Conservation (phyloP, 768 basidiomycete genomes). For the Podaxis pistillaris region DNA sequence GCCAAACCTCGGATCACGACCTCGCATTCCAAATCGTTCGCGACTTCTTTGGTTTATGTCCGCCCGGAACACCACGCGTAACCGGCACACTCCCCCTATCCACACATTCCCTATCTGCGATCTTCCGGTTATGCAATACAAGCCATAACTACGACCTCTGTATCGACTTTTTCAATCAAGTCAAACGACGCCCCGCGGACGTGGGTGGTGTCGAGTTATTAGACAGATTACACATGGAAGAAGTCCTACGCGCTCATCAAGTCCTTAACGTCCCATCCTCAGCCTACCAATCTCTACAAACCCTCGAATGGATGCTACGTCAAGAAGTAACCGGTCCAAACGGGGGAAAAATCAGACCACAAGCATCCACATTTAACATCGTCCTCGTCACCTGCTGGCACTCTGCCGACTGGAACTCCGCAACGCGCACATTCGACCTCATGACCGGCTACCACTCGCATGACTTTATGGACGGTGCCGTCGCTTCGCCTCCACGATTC, state of each 20-base stretch:
- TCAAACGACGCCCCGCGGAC: conserved; percentile 46
- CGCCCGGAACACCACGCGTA: conserved; percentile 37
- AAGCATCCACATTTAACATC: conserved; percentile 54
- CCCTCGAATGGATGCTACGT: conserved; percentile 68
- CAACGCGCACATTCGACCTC: conserved; percentile 58
- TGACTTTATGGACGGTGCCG: conserved; percentile 52
- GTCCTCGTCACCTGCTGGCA: conserved; percentile 66
- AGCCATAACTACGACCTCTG: conserved; percentile 46
- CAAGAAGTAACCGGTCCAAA: conserved; percentile 46
- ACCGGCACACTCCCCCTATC: conserved; percentile 41
- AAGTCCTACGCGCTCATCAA: conserved; percentile 56
- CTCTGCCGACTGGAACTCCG: conserved; percentile 58
- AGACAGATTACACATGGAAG: conserved; percentile 56
- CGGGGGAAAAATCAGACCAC: conserved; percentile 46
- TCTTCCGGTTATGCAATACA: conserved; percentile 55
- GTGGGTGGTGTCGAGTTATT: conserved; percentile 39
- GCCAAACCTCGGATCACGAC: conserved; percentile 57
- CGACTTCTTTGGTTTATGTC: conserved; percentile 62
- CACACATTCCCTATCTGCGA: conserved; percentile 46
- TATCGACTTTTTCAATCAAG: conserved; percentile 57
- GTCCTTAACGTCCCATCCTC: conserved; percentile 36
- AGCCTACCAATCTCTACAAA: conserved; percentile 52
- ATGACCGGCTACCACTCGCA: conserved; percentile 67
- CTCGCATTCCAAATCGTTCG: conserved; percentile 63
- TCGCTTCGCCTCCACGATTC: conserved; percentile 32